Conservation (phyloP, 768 basidiomycete species). For the Boletus sp. region DNA sequence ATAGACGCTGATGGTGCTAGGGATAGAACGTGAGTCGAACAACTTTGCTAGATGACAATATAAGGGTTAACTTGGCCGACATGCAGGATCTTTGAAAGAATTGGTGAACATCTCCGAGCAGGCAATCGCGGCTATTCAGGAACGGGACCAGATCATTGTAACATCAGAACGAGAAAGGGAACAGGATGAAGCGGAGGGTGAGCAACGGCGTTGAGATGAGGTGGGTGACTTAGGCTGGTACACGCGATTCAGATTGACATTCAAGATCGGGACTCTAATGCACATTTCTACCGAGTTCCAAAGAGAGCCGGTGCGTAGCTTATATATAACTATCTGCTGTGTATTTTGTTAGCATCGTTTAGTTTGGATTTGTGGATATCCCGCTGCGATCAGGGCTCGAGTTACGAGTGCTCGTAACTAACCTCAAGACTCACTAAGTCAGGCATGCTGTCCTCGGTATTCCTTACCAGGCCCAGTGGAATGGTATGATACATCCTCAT, state of each 20-base stretch:
- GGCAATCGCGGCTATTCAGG: conserved; percentile 29
- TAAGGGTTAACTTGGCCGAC: background rate
- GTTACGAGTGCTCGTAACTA: background rate
- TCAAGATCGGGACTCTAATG: background rate
- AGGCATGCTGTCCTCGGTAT: too few species aligned
- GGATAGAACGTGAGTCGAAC: conserved; percentile 43
- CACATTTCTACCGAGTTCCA: background rate
- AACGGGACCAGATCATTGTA: conserved; percentile 29
- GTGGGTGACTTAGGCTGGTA: background rate
- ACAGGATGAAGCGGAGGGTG: background rate
- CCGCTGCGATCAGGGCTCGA: background rate
- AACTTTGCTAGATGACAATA: background rate
- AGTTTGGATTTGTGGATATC: background rate
- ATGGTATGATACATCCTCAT: background rate
- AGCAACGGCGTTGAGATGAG: background rate
- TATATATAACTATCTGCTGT: background rate
- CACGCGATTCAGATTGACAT: background rate
- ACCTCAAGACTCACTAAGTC: background rate
- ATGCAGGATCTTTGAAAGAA: conserved; percentile 33
- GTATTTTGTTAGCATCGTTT: background rate
- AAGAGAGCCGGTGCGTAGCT: background rate
- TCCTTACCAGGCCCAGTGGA: background rate
- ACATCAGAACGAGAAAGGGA: conserved; percentile 7
- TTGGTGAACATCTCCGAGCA: conserved; percentile 35
- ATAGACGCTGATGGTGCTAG: conserved; percentile 44